Base-by-base conservation (phyloP, 2,329 filamentous ascomycete genomes). In the Beauveria bassiana region DNA sequence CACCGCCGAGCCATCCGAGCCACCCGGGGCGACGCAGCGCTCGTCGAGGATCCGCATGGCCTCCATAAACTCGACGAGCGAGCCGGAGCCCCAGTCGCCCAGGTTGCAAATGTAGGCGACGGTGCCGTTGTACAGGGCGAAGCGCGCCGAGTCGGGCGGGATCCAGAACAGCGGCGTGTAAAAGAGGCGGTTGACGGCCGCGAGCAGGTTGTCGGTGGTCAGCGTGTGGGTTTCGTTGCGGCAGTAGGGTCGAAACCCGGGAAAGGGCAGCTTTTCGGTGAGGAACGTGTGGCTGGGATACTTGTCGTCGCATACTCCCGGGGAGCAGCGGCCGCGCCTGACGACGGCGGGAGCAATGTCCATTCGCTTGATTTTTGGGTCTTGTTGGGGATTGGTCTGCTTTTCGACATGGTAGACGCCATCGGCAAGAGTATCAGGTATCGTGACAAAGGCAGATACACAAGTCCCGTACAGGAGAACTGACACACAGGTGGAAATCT, bases 51-150 rank as follows among this genome's bases (percentile, higher is more conserved):
- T 22, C 8, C 20, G 24, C 56, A 62, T 64, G 24, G 63, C 63
- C 3, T 59, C 63, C 61, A 62, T 62, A 47, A 53, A 64, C 49
- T 64, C 63, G 26, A 64, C 24, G 3, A 64, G 63, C 31, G 60
- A 62, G 38, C 43, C 63, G 28, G 56, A 14, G 38, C 40, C 51
- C 60, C 62, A 62, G 26, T n/a, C 47, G 51, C 24, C 18, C 18
- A 57, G 53, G 52, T 59, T 62, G 63, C 63, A 64, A 2, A 62
- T 24, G 50, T 64, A 64, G 5, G 28, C 63, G 22, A 61, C 51
- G 5, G 55, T 28, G 38, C 22, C 18, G 56, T 58, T 49, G 57
- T 57, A 42, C n/a, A 64, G 43, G 18, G 60, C 55, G 60, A 62
- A 64, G 38, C 60, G 63, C 18, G 50, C 60, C 22, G 52, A n/a